Evolutionary conservation across 1,284 basidiomycete genomes (phyloP).

Genomic region (Ganoderma leucocontextum): DNA sequence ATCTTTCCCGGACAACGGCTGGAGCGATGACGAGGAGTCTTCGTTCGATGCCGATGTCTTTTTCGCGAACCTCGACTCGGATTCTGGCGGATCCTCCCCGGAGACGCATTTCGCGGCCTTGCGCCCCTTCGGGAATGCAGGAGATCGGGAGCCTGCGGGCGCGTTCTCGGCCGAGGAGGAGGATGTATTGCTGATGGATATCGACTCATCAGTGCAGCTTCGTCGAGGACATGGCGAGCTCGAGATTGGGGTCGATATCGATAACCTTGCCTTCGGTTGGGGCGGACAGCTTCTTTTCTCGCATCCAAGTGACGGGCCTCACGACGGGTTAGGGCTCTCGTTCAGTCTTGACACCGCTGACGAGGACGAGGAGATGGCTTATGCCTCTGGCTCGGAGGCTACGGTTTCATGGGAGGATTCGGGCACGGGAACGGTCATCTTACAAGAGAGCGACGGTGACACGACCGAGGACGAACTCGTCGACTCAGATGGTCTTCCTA

Average conservation of each 20-base stretch:
- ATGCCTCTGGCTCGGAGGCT: conserved; percentile 28
- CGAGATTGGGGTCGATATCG: conserved; percentile 41
- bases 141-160: conserved; percentile 35
- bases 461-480: conserved; percentile 77
- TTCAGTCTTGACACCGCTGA: conserved; percentile 29
- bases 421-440: conserved; percentile 44
- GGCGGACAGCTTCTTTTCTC: conserved; percentile 38
- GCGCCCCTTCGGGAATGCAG: conserved; percentile 36
- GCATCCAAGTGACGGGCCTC: conserved; percentile 17
- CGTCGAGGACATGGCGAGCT: conserved; percentile 40
- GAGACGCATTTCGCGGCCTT: conserved; percentile 46
- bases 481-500: conserved; percentile 73
- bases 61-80: conserved; percentile 74
- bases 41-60: conserved; percentile 82
- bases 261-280: conserved; percentile 40
- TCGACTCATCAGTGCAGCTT: conserved; percentile 41
- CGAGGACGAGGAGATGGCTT: conserved; percentile 41
- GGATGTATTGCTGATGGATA: conserved; percentile 43
- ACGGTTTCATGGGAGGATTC: conserved; percentile 46
- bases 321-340: conserved; percentile 31
- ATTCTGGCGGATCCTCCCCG: conserved; percentile 48
- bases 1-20: conserved; percentile 65
- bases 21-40: conserved; percentile 76
- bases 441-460: conserved; percentile 44
- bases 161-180: conserved; percentile 42